Percentiles rank a stretch among this genome's conserved stretches.
Conservation (phyloP, 2,329 filamentous ascomycete species). For the Alternaria tenuissima region DNA sequence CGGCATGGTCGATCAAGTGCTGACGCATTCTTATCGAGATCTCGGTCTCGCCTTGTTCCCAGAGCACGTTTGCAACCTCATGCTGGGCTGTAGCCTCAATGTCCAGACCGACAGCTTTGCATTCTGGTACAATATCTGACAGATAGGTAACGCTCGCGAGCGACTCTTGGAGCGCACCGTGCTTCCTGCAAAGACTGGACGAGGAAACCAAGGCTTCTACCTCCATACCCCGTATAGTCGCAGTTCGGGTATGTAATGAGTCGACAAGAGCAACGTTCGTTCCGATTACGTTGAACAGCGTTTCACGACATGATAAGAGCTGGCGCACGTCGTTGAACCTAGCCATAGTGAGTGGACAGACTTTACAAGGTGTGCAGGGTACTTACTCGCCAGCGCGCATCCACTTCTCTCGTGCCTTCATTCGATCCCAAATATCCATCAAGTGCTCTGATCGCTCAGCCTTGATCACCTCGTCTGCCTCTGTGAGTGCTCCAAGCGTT, state of each 20-base stretch:
- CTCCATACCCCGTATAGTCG: conserved; percentile 74
- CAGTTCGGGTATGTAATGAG: conserved; percentile 67
- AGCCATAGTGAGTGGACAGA: conserved; percentile 47
- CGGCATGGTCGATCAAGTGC: conserved; percentile 59
- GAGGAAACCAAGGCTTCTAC: conserved; percentile 79
- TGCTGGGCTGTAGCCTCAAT: conserved; percentile 80
- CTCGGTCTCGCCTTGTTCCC: conserved; percentile 91
- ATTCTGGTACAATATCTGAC: conserved; percentile 76
- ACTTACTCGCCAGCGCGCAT: conserved; percentile 81
- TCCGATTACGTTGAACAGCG: conserved; percentile 80
- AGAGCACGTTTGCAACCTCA: conserved; percentile 88
- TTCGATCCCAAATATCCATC: conserved; percentile 66
- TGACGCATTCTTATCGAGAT: conserved; percentile 90
- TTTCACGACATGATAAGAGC: conserved; percentile 83
- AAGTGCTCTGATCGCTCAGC: conserved; percentile 68
- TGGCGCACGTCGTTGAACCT: conserved; percentile 81
- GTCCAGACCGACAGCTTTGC: conserved; percentile 73
- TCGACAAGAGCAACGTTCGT: conserved; percentile 71
- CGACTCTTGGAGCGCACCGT: conserved; percentile 85
- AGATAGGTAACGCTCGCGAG: conserved; percentile 84
- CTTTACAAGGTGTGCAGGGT: background rate
- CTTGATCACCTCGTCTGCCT: conserved; percentile 80
- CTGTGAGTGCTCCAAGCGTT: conserved; percentile 74
- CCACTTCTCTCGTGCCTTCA: conserved; percentile 75
- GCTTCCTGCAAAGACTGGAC: conserved; percentile 77